Base-by-base conservation (phyloP, 169 alveolate species). In the Ichthyophthirius multifiliis region DNA sequence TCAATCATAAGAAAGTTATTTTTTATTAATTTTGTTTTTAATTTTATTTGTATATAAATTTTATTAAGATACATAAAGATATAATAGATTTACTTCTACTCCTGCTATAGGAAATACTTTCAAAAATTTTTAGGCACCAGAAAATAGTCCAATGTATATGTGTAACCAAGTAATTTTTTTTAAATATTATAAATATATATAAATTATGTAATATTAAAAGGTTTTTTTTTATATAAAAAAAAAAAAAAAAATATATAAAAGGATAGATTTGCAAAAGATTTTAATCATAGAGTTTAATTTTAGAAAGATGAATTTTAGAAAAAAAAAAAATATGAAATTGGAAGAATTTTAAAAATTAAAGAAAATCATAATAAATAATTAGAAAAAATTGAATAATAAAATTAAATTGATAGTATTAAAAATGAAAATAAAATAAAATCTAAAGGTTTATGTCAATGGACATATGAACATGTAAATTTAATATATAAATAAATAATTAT, bases 201-300 rank as follows among this genome's bases (percentile, higher is more conserved):
- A 20, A 1, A 3, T 4, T 13, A 48, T 16, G 7, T 27, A n/a
- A n/a, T n/a, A n/a, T n/a, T n/a, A n/a, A n/a, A n/a, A n/a, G n/a
- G n/a, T n/a, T n/a, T n/a, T n/a, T n/a, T n/a, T n/a, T n/a, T n/a
- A n/a, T n/a, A n/a, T n/a, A n/a, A n/a, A n/a, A n/a, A n/a, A n/a
- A n/a, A n/a, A n/a, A n/a, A n/a, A n/a, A n/a, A 27, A 55, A 13
- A 18, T 3, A 10, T 0, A 1, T 5, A 31, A 35, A 16, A 34
- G 55, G 63, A 67, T 6, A 41, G 77, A 4, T 67, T 67, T 39
- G 41, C 20, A 23, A 15, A 41, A 41, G 18, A 35, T 34, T 62
- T 37, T 9, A 67, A 67, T 37, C 77, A 67, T 39, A 67, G 77
- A 67, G 41, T 62, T 41, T 35, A 67, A 20, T 67, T 35, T 39